These are phyloP conservation scores for Neurospora africana DNA, from an alignment of 495 filamentous ascomycete genomes.

Conservation along the genomic window DNA sequence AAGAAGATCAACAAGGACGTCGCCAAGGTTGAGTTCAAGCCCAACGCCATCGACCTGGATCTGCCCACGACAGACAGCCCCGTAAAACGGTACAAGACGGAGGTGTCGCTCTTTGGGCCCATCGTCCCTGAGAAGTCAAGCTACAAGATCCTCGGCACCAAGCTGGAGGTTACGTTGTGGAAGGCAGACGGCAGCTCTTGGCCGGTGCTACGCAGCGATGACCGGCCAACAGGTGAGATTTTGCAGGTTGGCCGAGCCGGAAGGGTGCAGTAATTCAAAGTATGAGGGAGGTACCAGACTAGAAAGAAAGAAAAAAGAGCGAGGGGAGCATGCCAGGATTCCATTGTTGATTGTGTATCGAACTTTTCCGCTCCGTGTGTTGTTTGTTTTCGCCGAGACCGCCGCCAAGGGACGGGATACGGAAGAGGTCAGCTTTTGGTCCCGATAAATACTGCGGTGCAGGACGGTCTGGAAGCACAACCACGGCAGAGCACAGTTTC, in stretches of 20 bases:
- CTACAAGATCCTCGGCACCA: constrained; percentile 88
- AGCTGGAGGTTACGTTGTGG: constrained; percentile 74
- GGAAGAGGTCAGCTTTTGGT: constrained; percentile 2
- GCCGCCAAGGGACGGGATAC: constrained; percentile 5
- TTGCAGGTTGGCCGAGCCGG: constrained; percentile 75
- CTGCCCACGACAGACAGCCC: constrained; percentile 67
- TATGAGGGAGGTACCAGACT: not conserved
- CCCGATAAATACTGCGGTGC: not conserved
- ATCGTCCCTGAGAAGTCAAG: constrained; percentile 64
- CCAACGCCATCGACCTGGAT: constrained; percentile 55
- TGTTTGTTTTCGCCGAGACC: not conserved
- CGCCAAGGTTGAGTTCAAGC: constrained; percentile 57
- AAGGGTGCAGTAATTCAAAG: constrained; percentile 36
- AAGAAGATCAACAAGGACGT: constrained; percentile 88
- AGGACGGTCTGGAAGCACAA: not conserved
- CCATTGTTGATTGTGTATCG: not conserved
- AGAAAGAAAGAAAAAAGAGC: constrained; percentile 2
- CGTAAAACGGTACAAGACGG: constrained; percentile 63
- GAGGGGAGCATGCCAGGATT: not conserved
- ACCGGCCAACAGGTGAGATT: constrained; percentile 65
- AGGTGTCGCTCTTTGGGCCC: constrained; percentile 62
- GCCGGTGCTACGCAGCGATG: constrained; percentile 82
- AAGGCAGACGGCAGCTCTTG: constrained; percentile 79
- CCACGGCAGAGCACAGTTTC: not conserved
- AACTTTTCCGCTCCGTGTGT: not conserved